These are phyloP conservation scores for Eimeria sp. DNA, from an alignment of 169 alveolate species.

Conservation along the genomic window DNA sequence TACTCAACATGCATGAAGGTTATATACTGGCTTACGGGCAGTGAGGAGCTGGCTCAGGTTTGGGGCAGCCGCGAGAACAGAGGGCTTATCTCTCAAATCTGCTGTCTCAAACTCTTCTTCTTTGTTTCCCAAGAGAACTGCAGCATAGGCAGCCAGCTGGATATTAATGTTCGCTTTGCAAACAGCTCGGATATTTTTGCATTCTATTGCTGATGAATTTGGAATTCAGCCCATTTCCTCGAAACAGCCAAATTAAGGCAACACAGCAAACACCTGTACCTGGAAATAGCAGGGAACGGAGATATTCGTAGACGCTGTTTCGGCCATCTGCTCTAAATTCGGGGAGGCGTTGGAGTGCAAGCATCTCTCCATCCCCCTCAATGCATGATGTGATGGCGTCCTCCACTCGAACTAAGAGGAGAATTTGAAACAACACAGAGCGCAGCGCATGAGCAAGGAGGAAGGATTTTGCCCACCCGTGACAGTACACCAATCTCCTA, in stretches of 20 bases:
- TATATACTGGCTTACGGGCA: slow-evolving; percentile 3
- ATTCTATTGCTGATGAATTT: neutral
- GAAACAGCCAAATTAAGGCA: neutral
- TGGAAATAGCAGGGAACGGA: slow-evolving; percentile 61
- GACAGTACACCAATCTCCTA: neutral
- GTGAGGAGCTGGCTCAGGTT: slow-evolving; percentile 1
- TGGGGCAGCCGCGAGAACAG: slow-evolving; percentile 41
- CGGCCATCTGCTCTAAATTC: slow-evolving; percentile 20
- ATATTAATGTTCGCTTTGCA: neutral
- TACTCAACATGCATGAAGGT: neutral
- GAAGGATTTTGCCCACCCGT: neutral
- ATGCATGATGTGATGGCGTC: slow-evolving; percentile 50
- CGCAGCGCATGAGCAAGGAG: neutral
- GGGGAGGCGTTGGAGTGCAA: slow-evolving; percentile 48
- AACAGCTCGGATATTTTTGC: neutral
- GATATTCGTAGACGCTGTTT: slow-evolving; percentile 25
- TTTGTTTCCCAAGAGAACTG: slow-evolving; percentile 41
- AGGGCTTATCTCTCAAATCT: neutral
- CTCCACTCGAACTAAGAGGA: slow-evolving; percentile 31
- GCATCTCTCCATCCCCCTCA: slow-evolving; percentile 70
- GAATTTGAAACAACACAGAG: neutral
- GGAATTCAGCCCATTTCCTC: neutral
- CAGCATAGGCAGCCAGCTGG: neutral
- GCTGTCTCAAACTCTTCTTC: neutral
- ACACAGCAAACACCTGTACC: neutral